Base-by-base conservation (phyloP, 176 grass and related monocot species). In the Eleusine coracana region DNA sequence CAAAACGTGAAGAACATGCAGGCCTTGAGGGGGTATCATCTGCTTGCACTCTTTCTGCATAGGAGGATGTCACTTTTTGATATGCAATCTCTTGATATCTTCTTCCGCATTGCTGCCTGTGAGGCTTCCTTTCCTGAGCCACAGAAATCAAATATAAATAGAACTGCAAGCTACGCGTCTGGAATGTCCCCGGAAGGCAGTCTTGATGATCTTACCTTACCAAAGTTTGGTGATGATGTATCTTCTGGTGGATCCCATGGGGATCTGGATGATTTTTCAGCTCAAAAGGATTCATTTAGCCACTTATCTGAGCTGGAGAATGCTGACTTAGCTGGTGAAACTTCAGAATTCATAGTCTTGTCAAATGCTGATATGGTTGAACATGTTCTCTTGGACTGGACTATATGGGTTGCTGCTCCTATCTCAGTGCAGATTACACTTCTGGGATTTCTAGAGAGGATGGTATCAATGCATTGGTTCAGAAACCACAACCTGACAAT, bases 331-430 rank as follows among this genome's bases (percentile, higher is more conserved):
- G 86, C 93, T 41, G 93, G 86, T 3, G 97, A 93, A 76, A 89
- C 91, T 89, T 88, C 97, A 74, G 92, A 92, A 61, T 99, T 92
- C 80, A 87, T 99, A 87, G 93, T 99, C 76, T 91, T 99, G 66
- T 96, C 97, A 83, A 99, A 99, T 90, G 89, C 97, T 54, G 93
- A 99, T 87, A 99, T 99, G 97, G 97, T 99, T 38, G 97, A 99
- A 81, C 97, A 99, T 76, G 93, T 96, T 72, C 90, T 99, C 64
- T 88, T 99, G 63, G 97, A 99, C 85, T 99, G 97, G 97, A 99
- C 93, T 83, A 86, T 99, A 71, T 99, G 97, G 97, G 97, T 99
- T 79, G 83, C 83, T 71, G 91, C 97, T 42, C 89, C 97, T 68
- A 90, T 99, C 86, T 92, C 93, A 60, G 87, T 99, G 73, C 97